Base-by-base conservation (phyloP, 805 yeast species). In the Saturnispora saitoi region DNA sequence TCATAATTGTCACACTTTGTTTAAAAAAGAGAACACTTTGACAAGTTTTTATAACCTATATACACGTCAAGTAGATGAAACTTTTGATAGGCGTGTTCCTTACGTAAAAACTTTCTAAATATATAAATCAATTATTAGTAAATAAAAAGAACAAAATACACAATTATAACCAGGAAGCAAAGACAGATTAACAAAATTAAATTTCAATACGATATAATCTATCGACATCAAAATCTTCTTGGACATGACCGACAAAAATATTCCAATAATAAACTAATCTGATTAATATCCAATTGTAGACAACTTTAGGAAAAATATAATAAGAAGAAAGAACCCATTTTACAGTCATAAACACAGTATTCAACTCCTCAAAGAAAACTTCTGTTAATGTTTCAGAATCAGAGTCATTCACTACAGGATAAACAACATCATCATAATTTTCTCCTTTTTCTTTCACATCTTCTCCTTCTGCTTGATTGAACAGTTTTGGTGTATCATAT, bases 251-350 rank as follows among this genome's bases (percentile, higher is more conserved):
- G 48, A 87, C 72, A 60, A 87, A 85, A 32, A 62, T 62, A 58
- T 83, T 81, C 96, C 96, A 91, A 62, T 76, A 72, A 36, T 71
- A 68, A 50, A 73, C 75, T 32, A 76, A 42, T 51, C 79, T 70
- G 48, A 72, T 67, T 43, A 88, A 54, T 9, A 67, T 54, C 48
- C 78, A 54, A 32, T 76, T 72, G 66, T 75, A 78, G 1, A 85
- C 37, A 48, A 80, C 75, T 48, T 70, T 69, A 10, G 97, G 97
- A 53, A 91, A 74, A 36, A 80, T 73, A 43, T 72, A 56, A 64
- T 91, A 90, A 42, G 95, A 80, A 24, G 65, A 59, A 48, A 76
- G 63, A 19, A 91, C 77, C 65, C 86, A 89, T 51, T 64, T 67
- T 32, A 86, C 56, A 0, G 93, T 95, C 11, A 68, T 76, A 51